Base-by-base conservation (phyloP, 2,329 filamentous ascomycete genomes). In the Pseudogymnoascus sp. region DNA sequence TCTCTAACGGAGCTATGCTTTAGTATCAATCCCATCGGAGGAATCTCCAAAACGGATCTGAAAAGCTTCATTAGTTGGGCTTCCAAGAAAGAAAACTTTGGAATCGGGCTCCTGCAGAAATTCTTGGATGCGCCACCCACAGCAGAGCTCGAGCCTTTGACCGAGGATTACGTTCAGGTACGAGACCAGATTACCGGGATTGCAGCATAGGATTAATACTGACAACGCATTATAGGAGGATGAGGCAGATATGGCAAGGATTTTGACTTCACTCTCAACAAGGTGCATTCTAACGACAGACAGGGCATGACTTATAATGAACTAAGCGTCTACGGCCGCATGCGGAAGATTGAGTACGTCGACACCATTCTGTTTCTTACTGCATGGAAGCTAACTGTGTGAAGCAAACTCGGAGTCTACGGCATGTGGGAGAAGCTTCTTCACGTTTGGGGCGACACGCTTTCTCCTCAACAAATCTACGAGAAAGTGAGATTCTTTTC, bases 61-160 rank as follows among this genome's bases (percentile, higher is more conserved):
- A 89, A 88, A 71, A 74, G 79, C 8, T 91, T 92, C 74, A 88
- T 91, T 62, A 75, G 74, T n/a, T 91, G 83, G 79, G 81, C 85
- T 2, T 72, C 77, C 59, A 74, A 70, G 16, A 74, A 79, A 35
- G 90, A 88, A 68, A 71, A 80, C 4, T 54, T 54, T 54, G 43
- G 43, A 6, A 73, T 92, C 1, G 85, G 86, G 0, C 82, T 88
- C 60, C 79, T 91, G 1, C 72, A 82, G 8, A 78, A 83, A 8
- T 92, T 91, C 74, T 72, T 91, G 38, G 76, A 78, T 11, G 87
- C 85, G 0, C 75, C 77, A 0, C 84, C 84, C 3, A 86, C 83
- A 0, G 84, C 84, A 3, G 85, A 87, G 69, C 75, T 83, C 5
- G 82, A 88, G 66, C 88, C 88, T 6, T 82, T 89, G 54, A 87